phyloP scores from a whole-genome alignment of 2,329 filamentous ascomycete genomes.

The Chalaropsis ovoidea region DNA sequence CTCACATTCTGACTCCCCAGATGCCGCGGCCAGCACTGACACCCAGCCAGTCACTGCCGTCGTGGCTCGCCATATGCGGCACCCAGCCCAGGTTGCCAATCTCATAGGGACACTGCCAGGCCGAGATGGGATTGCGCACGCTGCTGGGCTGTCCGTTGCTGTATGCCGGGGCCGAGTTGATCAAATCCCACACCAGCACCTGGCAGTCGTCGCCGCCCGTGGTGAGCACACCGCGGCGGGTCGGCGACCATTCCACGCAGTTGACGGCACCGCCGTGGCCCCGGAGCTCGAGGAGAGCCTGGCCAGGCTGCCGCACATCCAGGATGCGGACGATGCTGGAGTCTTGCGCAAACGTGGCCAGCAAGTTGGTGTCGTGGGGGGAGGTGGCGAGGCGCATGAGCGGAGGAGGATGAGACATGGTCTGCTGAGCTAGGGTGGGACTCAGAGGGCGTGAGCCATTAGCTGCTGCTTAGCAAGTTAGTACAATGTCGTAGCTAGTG shows the following conservation, averaged over 20 bases:
- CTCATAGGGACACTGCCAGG: constrained; percentile 80
- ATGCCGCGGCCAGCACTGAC: constrained; percentile 71
- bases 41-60: constrained; percentile 73
- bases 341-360: constrained; percentile 94
- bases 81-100: constrained; percentile 79
- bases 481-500: constrained; percentile 2
- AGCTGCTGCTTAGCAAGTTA: constrained; percentile 35
- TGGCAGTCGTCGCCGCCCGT: constrained; percentile 87
- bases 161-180: constrained; percentile 49
- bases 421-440: constrained; percentile 65
- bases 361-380: constrained; percentile 85
- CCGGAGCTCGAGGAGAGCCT: constrained; percentile 84
- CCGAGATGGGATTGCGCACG: constrained; percentile 57
- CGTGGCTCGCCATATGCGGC: constrained; percentile 56
- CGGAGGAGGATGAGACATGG: constrained; percentile 65
- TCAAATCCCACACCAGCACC: constrained; percentile 86
- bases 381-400: constrained; percentile 76
- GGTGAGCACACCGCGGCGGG: constrained; percentile 74
- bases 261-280: constrained; percentile 80
- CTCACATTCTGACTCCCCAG: constrained; percentile 54
- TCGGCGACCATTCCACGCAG: constrained; percentile 91
- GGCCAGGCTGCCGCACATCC: constrained; percentile 90
- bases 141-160: constrained; percentile 49
- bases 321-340: constrained; percentile 87
- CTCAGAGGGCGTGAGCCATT: constrained; percentile 53